These are phyloP conservation scores for Yamadazyma sp. DNA, from an alignment of 805 yeast species.

Conservation along the genomic window DNA sequence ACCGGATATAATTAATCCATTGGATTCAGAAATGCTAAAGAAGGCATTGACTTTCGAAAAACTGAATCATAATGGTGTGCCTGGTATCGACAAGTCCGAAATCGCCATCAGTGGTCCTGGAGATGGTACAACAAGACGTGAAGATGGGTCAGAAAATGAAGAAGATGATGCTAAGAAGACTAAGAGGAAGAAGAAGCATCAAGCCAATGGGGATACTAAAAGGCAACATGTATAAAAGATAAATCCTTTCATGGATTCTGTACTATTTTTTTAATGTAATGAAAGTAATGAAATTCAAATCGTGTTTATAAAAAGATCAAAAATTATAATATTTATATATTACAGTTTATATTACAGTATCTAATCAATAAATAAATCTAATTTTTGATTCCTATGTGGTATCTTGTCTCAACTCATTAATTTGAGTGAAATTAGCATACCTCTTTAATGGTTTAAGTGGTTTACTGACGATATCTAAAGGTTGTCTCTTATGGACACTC, in stretches of 20 bases:
- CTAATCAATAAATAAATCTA: too few species aligned
- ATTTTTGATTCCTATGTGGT: too few species aligned
- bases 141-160: constrained; percentile 38
- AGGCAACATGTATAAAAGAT: constrained; percentile 29
- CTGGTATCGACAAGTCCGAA: constrained; percentile 69
- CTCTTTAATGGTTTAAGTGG: constrained; percentile 21
- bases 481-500: constrained; percentile 8
- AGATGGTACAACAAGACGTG: constrained; percentile 34
- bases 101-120: constrained; percentile 58
- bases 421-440: constrained; percentile 22
- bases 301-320: too few species aligned
- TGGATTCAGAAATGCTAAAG: constrained; percentile 48
- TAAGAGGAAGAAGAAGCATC: constrained; percentile 40
- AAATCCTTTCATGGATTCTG: too few species aligned
- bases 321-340: too few species aligned
- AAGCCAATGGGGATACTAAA: constrained; percentile 32
- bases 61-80: constrained; percentile 66
- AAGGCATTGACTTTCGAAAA: constrained; percentile 58
- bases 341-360: background rate
- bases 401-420: constrained; percentile 18
- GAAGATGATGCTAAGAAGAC: constrained; percentile 34
- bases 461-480: constrained; percentile 12
- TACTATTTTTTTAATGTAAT: too few species aligned
- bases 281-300: too few species aligned
- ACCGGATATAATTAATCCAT: constrained; percentile 46